Evolutionary conservation across 192 early-diverging fungal genomes (phyloP).

Genomic region (Gryganskiella cystojenkinii): DNA sequence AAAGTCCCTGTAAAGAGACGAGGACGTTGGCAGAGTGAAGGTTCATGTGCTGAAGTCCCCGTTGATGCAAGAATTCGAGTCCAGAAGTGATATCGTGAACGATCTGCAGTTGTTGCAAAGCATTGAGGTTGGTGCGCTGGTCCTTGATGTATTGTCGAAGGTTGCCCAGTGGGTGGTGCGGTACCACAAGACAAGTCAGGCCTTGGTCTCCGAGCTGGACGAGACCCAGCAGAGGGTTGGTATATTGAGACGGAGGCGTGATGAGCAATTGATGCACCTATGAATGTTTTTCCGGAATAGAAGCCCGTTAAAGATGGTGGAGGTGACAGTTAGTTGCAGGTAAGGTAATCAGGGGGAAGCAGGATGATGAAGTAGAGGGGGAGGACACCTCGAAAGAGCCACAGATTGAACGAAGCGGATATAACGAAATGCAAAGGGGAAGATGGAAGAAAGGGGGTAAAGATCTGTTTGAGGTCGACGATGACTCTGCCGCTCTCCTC

Average conservation of each 20-base stretch:
- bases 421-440: no score
- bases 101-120: slow-evolving; percentile 41
- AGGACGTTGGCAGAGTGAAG: slow-evolving; percentile 44
- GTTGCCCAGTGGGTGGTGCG: slow-evolving; percentile 40
- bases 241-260: slow-evolving; percentile 29
- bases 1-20: slow-evolving; percentile 28
- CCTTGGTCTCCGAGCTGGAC: slow-evolving; percentile 42
- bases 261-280: slow-evolving; percentile 40
- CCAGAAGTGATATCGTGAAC: slow-evolving; percentile 42
- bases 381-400: no score
- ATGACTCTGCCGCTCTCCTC: no score
- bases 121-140: slow-evolving; percentile 27
- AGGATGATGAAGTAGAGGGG: no score
- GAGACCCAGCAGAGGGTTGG: slow-evolving; percentile 28
- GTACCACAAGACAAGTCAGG: slow-evolving; percentile 31
- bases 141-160: slow-evolving; percentile 33
- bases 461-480: no score
- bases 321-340: no score
- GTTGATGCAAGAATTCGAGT: slow-evolving; percentile 41
- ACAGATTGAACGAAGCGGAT: no score
- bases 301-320: no score
- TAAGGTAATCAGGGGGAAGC: no score
- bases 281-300: no score
- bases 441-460: no score
- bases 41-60: slow-evolving; percentile 37